Evolutionary conservation across 495 filamentous ascomycete species (phyloP), one percentile per base, ranked within the genome.

Genomic region (Neurospora sp.): DNA sequence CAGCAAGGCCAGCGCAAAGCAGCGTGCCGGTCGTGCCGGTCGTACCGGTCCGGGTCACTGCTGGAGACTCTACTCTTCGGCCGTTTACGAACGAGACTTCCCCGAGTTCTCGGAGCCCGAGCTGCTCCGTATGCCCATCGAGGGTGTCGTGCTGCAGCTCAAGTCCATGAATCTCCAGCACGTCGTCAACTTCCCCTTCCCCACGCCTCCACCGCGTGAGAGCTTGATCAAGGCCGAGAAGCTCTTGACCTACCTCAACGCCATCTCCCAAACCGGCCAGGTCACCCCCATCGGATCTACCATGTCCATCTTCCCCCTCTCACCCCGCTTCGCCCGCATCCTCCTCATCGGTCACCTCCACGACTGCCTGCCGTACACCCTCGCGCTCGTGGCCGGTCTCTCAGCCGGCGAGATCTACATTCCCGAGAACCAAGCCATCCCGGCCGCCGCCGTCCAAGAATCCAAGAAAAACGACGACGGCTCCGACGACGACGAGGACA

Each of bases 141-240:
- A 99, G 80, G 88, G 88, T 14, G 91, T 98, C 18, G 94, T 98
- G 7, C 86, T 99, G 9, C 94, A 97, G 78, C 91, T 99, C 77
- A 98, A 98, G 83, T 90, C 91, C 74, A 97, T 98, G 93, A 93
- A 93, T 72, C 86, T 98, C 31, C 92, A 94, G 74, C 91, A 94
- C 71, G 91, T 98, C 3, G 89, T 91, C 78, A 97, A 94, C 77
- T 99, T 99, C 80, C 96, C 96, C n/a, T 99, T 98, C 79, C 96
- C 96, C 8, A 97, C 96, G 4, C 90, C 93, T 8, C 96, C 96
- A 22, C 92, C 94, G 74, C 89, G 90, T 16, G 84, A 90, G 73
- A 93, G 90, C 73, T 86, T 99, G 1, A 86, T 87, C 65, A 94
- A 92, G 77, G 94, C 96, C 22, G 96, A 98, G 79, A 94, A 91